phyloP scores from a whole-genome alignment of 2,329 filamentous ascomycete genomes.

The Pleomassaria siparia region DNA sequence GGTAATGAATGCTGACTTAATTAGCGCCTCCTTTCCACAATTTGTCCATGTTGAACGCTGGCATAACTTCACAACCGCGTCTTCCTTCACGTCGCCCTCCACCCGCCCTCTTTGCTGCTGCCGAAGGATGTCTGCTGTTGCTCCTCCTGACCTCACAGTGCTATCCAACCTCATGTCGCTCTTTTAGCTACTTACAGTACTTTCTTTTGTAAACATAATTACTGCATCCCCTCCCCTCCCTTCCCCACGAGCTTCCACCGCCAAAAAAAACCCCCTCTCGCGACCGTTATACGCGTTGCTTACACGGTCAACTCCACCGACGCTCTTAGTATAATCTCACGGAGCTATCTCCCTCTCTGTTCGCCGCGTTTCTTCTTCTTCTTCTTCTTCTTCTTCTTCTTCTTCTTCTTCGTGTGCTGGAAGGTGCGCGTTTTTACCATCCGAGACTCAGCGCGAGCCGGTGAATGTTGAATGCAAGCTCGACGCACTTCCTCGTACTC shows the following conservation, averaged over 20 bases:
- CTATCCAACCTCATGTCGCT: conserved; percentile 40
- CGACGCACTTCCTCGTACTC: conserved; percentile 38
- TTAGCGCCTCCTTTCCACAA: conserved; percentile 18
- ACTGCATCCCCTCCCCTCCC: conserved; percentile 18
- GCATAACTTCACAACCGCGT: conserved; percentile 14
- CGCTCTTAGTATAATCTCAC: conserved; percentile 11
- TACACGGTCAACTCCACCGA: conserved; percentile 10
- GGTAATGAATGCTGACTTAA: conserved; percentile 24
- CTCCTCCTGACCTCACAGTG: conserved; percentile 33
- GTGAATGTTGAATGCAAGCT: conserved; percentile 44
- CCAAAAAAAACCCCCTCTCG: conserved; percentile 10
- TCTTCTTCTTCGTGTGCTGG: conserved; percentile 14
- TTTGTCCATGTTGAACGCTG: conserved; percentile 4
- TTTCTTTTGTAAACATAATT: conserved; percentile 42
- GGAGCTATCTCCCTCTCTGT: conserved; percentile 10
- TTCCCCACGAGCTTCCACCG: conserved; percentile 21
- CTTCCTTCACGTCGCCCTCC: conserved; percentile 10
- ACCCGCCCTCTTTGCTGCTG: conserved; percentile 29
- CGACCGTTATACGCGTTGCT: conserved; percentile 23
- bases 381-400: no score
- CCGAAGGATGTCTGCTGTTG: conserved; percentile 36
- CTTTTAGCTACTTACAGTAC: conserved; percentile 34
- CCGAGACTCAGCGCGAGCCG: conserved; percentile 9
- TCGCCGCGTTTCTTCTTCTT: conserved; percentile 29
- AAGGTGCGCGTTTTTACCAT: conserved; percentile 26